A percentile compares a stretch with the other conserved stretches of the same genome.
Evolutionary conservation across 2,329 filamentous ascomycete genomes (phyloP).

Genomic region (Fusarium sp.): DNA sequence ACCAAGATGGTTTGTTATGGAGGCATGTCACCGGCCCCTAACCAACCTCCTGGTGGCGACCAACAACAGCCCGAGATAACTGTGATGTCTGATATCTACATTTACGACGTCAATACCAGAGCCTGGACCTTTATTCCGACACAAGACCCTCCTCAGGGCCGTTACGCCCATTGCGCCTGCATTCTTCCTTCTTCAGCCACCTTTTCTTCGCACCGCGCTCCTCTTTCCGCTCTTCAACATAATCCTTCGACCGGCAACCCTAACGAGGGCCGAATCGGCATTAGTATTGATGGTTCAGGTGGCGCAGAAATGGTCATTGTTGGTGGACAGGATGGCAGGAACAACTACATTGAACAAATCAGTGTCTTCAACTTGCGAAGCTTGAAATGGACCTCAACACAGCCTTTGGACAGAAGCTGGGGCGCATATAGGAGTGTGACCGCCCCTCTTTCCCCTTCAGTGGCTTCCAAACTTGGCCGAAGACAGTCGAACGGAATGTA

Average conservation of each 20-base stretch:
- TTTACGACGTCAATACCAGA: conserved; percentile 86
- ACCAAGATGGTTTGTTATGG: conserved; percentile 98
- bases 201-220: conserved; percentile 86
- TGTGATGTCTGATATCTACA: conserved; percentile 98
- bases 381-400: conserved; percentile 94
- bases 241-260: conserved; percentile 86
- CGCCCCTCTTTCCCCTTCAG: conserved; percentile 78
- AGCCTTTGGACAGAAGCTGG: conserved; percentile 88
- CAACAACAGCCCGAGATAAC: conserved; percentile 84
- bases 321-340: conserved; percentile 95
- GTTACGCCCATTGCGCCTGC: conserved; percentile 96
- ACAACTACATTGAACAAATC: conserved; percentile 99
- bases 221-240: conserved; percentile 88
- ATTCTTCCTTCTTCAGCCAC: conserved; percentile 89
- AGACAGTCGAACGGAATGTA: conserved; percentile 59
- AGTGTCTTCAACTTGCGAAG: conserved; percentile 97
- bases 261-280: conserved; percentile 88
- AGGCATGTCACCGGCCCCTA: conserved; percentile 88
- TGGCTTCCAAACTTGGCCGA: conserved; percentile 75
- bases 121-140: conserved; percentile 89
- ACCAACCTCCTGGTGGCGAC: conserved; percentile 59
- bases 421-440: conserved; percentile 97
- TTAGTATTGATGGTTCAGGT: conserved; percentile 89
- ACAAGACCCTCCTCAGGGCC: conserved; percentile 86
- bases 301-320: conserved; percentile 98